A percentile compares a stretch with the other conserved stretches of the same genome.
phyloP scores from a whole-genome alignment of 2,329 filamentous ascomycete species.

The Diaporthe aspalathi region DNA sequence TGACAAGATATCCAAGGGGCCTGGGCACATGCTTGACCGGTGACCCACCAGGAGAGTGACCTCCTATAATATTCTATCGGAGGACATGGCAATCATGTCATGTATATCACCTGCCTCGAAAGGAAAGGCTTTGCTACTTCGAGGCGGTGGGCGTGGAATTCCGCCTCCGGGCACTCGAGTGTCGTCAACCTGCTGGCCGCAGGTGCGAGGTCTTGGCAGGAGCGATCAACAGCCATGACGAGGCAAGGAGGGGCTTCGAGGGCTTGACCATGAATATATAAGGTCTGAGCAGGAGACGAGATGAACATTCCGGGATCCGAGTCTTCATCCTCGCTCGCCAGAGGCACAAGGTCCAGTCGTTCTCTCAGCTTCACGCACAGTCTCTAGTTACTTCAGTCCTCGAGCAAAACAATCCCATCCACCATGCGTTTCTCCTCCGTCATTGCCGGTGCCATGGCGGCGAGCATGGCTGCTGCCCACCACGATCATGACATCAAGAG shows the following conservation, averaged over 20 bases:
- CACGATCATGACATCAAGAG: slow-evolving; percentile 55
- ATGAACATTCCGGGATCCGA: not conserved
- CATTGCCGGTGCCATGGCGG: slow-evolving; percentile 42
- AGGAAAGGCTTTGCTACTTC: slow-evolving; percentile 11
- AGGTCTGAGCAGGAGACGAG: not conserved
- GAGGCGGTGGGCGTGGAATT: slow-evolving; percentile 2
- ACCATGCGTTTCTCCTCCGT: slow-evolving; percentile 45
- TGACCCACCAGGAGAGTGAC: not conserved
- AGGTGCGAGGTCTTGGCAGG: slow-evolving; percentile 23
- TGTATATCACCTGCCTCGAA: slow-evolving; percentile 23
- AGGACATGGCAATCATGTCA: slow-evolving; percentile 1
- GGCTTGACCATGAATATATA: slow-evolving; percentile 13
- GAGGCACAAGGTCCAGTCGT: slow-evolving; percentile 7
- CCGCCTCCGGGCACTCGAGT: slow-evolving; percentile 14
- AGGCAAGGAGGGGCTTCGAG: not conserved
- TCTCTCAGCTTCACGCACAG: slow-evolving; percentile 6
- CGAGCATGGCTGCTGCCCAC: slow-evolving; percentile 47
- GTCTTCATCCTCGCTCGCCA: slow-evolving; percentile 24
- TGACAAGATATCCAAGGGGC: not conserved
- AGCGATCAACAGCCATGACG: slow-evolving; percentile 3
- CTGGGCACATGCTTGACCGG: slow-evolving; percentile 16
- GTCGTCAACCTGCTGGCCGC: slow-evolving; percentile 23
- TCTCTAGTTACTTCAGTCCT: not conserved
- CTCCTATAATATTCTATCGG: not conserved
- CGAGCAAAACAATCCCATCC: not conserved